These are phyloP conservation scores for Globisporangium spiculum DNA, from an alignment of 352 stramenopile genomes.

Conservation along the genomic window DNA sequence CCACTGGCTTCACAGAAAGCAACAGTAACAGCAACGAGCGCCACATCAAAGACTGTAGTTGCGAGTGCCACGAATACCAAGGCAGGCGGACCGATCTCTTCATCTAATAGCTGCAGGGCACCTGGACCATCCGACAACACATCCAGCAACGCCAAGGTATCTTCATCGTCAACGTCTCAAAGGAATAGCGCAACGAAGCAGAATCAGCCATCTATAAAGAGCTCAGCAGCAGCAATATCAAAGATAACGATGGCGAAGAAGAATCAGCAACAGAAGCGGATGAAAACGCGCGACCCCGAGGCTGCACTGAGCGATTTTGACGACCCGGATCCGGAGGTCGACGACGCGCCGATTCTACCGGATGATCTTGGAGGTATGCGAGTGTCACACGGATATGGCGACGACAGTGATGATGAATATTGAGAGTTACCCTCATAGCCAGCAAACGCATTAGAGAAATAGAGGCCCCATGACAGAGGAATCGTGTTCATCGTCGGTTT, in stretches of 20 bases:
- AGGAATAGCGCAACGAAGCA: not conserved
- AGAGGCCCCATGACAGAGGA: not conserved
- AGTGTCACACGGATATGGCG: not conserved
- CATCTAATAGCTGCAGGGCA: not conserved
- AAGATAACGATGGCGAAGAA: not conserved
- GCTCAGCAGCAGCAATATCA: not conserved
- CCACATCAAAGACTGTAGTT: not conserved
- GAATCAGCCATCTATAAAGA: not conserved
- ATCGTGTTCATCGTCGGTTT: not conserved
- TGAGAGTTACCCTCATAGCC: not conserved
- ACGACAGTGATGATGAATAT: slow-evolving; percentile 10
- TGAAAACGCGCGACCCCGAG: not conserved
- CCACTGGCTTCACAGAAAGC: not conserved
- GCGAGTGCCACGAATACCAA: not conserved
- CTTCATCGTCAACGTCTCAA: not conserved
- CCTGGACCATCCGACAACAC: too few species aligned
- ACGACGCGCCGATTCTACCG: slow-evolving; percentile 42
- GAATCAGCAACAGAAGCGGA: not conserved
- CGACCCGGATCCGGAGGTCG: slow-evolving; percentile 55
- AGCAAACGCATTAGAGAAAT: not conserved
- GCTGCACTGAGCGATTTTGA: slow-evolving; percentile 50
- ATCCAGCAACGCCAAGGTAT: not conserved
- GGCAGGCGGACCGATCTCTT: not conserved
- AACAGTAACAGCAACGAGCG: not conserved
- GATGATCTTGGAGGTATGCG: slow-evolving; percentile 39